A percentile compares a stretch with the other conserved stretches of the same genome.
Conservation (phyloP, 257 asterid genomes). For the Coffea canephora region DNA sequence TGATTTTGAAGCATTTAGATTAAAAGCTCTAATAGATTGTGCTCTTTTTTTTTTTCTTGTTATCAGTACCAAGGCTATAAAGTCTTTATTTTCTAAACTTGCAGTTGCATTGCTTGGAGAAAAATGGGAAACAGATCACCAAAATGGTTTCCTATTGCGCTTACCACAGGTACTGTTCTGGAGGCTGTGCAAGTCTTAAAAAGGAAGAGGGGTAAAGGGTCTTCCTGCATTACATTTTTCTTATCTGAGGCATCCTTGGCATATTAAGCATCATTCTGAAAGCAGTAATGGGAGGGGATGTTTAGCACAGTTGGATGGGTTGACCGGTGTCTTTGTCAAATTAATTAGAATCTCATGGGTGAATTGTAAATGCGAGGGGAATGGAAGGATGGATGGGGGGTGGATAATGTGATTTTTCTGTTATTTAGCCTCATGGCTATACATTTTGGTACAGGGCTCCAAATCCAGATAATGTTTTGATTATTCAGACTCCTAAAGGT, state of each 20-base stretch:
- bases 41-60: neutral
- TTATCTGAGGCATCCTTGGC: neutral
- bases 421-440: neutral
- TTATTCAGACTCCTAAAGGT: constrained; percentile 83
- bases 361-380: neutral
- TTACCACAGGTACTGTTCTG: constrained; percentile 77
- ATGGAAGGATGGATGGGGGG: neutral
- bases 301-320: neutral
- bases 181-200: neutral
- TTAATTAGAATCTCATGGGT: neutral
- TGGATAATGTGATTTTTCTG: neutral
- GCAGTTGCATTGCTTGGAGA: constrained; percentile 94
- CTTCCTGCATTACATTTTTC: neutral
- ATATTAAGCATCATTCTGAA: neutral
- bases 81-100: constrained; percentile 24
- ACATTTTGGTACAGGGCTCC: constrained; percentile 58
- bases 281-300: neutral
- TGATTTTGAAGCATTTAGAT: neutral
- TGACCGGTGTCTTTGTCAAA: neutral
- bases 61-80: constrained; percentile 14
- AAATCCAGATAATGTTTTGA: constrained; percentile 87
- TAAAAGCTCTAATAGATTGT: neutral
- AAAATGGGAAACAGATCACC: constrained; percentile 84
- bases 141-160: constrained; percentile 96
- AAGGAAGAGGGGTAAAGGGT: neutral